Evolutionary conservation across 805 yeast species (phyloP).

Genomic region (Saccharomycopsis fodiens): DNA sequence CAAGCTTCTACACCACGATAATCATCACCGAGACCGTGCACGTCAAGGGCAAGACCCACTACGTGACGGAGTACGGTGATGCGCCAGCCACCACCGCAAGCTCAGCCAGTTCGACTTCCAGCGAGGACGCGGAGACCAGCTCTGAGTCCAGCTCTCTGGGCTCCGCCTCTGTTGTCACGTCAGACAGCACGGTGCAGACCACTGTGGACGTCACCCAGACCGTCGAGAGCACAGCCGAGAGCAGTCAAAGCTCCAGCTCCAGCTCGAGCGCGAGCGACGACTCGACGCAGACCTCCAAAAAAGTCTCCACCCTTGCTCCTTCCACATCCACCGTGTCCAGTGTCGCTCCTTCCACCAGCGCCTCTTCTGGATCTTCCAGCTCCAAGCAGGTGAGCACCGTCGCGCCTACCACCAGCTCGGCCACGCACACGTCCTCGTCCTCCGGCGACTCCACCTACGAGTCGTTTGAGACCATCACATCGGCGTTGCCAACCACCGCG

Average conservation of each 20-base stretch:
- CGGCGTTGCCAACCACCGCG: conserved; percentile 5
- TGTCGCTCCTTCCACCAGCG: neutral
- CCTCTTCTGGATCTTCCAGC: neutral
- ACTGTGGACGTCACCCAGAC: neutral
- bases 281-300: too few relatives aligned
- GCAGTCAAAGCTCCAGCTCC: conserved; percentile 1
- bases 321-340: too few relatives aligned
- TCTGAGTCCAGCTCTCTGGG: neutral
- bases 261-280: neutral
- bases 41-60: conserved; percentile 14
- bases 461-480: conserved; percentile 8
- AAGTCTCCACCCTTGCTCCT: too few relatives aligned
- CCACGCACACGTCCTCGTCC: neutral
- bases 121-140: too few relatives aligned
- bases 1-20: conserved; percentile 20
- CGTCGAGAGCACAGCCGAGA: neutral
- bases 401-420: neutral
- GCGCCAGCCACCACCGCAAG: conserved; percentile 6
- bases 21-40: conserved; percentile 19
- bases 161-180: neutral
- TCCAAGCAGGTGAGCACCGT: neutral
- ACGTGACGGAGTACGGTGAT: conserved; percentile 16
- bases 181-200: neutral
- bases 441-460: neutral
- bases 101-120: neutral